Percentiles rank a stretch among this genome's conserved stretches.
Evolutionary conservation across 345 rosid species (phyloP).

Genomic region (Salix purpurea): DNA sequence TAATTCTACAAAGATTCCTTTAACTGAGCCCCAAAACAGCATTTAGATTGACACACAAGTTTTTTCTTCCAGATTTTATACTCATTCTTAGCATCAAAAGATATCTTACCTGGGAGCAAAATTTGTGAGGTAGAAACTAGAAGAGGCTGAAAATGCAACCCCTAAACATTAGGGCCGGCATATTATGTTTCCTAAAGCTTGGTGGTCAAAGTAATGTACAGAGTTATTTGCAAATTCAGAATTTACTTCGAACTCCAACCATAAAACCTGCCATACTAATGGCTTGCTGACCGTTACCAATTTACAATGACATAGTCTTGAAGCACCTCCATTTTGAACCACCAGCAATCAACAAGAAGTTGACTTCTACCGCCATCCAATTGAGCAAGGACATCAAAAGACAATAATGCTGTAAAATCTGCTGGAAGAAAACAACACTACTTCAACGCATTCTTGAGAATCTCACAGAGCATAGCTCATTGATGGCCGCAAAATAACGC

Average conservation of each 20-base stretch:
- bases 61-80: too few species aligned
- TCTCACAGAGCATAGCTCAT: background rate
- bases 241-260: background rate
- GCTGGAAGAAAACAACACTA: background rate
- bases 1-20: too few species aligned
- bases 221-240: too few species aligned
- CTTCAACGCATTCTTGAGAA: background rate
- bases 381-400: background rate
- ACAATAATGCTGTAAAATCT: background rate
- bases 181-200: too few species aligned
- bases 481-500: background rate
- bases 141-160: too few species aligned
- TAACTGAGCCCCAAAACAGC: too few species aligned
- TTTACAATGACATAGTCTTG: background rate
- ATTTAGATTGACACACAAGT: too few species aligned
- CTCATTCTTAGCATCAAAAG: too few species aligned
- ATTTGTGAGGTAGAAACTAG: too few species aligned
- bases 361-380: background rate
- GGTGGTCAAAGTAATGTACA: background rate
- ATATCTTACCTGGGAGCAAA: too few species aligned
- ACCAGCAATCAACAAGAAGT: background rate
- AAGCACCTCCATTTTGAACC: background rate
- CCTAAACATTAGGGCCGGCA: too few species aligned
- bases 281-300: background rate
- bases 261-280: background rate